Evolutionary conservation across 768 basidiomycete species (phyloP).

Genomic region (Amyloporia xantha): DNA sequence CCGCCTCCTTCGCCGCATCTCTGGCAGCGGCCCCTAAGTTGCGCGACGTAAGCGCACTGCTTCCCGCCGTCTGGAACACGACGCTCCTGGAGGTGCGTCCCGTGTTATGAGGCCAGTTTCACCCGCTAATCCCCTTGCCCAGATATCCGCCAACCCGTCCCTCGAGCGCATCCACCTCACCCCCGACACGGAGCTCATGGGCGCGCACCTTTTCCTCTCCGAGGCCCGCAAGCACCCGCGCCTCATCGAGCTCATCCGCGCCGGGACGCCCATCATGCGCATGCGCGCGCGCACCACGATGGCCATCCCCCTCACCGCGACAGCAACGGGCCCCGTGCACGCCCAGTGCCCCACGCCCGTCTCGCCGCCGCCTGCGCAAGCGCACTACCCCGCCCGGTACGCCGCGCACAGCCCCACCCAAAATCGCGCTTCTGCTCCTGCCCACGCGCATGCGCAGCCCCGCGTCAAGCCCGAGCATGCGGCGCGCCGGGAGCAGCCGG

Average conservation of each 20-base stretch:
- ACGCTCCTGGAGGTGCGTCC: conserved; percentile 43
- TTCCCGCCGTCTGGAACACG: conserved; percentile 56
- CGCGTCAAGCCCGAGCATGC: background rate
- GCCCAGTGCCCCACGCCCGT: too few species aligned
- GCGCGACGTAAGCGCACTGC: conserved; percentile 42
- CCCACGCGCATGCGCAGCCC: too few species aligned
- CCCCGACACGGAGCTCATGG: conserved; percentile 29
- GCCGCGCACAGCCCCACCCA: background rate
- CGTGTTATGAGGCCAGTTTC: too few species aligned
- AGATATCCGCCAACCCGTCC: conserved; percentile 34
- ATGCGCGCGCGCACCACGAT: background rate
- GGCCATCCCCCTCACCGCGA: background rate
- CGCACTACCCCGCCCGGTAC: background rate
- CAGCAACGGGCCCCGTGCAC: too few species aligned
- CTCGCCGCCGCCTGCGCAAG: background rate
- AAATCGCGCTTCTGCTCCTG: too few species aligned
- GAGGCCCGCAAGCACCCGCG: conserved; percentile 47
- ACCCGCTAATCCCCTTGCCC: too few species aligned
- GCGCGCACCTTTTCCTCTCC: conserved; percentile 50
- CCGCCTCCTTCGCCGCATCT: conserved; percentile 28
- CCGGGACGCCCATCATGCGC: conserved; percentile 37
- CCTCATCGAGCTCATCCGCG: conserved; percentile 46
- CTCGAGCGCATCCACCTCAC: conserved; percentile 38
- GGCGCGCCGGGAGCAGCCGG: too few species aligned
- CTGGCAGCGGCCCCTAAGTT: conserved; percentile 36